Conservation (phyloP, 1,284 basidiomycete genomes). For the Cutaneotrichosporon mucoides region DNA sequence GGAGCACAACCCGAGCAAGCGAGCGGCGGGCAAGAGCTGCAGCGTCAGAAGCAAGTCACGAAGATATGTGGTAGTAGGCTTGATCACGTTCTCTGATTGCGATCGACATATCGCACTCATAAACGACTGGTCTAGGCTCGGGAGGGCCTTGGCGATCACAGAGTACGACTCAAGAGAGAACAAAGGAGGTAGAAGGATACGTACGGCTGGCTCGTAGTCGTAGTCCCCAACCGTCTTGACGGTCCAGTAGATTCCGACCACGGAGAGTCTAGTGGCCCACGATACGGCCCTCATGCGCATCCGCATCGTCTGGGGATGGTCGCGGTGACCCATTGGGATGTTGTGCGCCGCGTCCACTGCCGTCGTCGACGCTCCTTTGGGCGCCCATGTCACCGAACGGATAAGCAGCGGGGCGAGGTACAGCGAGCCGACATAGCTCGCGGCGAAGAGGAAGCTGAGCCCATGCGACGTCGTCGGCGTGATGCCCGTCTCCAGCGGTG, state of each 20-base stretch:
- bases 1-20: conserved; percentile 33
- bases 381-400: conserved; percentile 18
- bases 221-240: conserved; percentile 24
- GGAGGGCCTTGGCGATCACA: too few relatives aligned
- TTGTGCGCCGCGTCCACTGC: not conserved
- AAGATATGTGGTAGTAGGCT: too few relatives aligned
- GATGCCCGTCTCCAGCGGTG: conserved; percentile 24
- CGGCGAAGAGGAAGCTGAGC: conserved; percentile 46
- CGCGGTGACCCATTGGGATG: conserved; percentile 31
- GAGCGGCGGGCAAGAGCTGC: conserved; percentile 26
- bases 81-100: too few relatives aligned
- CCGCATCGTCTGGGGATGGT: conserved; percentile 47
- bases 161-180: too few relatives aligned
- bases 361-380: conserved; percentile 1
- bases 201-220: conserved; percentile 5
- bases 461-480: conserved; percentile 29
- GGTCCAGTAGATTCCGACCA: conserved; percentile 29
- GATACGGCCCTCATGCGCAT: conserved; percentile 44
- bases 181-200: conserved; percentile 4
- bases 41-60: too few relatives aligned
- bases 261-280: conserved; percentile 33
- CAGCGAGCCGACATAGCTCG: conserved; percentile 51
- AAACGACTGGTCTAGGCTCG: too few relatives aligned
- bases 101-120: too few relatives aligned
- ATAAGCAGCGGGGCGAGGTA: conserved; percentile 42